Evolutionary conservation across 768 basidiomycete genomes (phyloP), one percentile per base, ranked within the genome.

Genomic region (Calocera viscosa): DNA sequence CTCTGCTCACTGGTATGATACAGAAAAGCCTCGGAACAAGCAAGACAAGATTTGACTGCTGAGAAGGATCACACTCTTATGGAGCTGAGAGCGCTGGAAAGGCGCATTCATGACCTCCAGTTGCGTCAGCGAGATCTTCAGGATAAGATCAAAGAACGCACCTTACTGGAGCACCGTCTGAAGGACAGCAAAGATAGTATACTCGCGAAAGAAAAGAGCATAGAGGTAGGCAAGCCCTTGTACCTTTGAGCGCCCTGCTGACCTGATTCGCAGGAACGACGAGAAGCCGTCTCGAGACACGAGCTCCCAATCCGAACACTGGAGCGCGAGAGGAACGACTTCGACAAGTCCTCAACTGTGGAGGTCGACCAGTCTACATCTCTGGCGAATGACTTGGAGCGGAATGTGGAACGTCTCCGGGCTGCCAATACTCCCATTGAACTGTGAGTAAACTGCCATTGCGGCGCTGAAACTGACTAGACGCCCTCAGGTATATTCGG

Each of bases 1-100:
- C 14, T 24, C 24, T n/a, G 19, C 32, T 28, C 3, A 47, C 65
- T 35, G 7, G 17, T 17, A 28, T 39, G 19, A 22, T 17, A 41
- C 69, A 91, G 89, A 32, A 87, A 86, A n/a, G 75, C 79, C 39
- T 80, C 81, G 69, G 88, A 90, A 49, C 81, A 84, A 65, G 86
- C 90, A 68, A 82, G 80, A 70, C 82, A 84, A 68, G 74, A 76
- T 19, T 73, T 91, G 26, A 75, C 76, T 68, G 77, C 77, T 1
- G 88, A 91, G 66, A 80, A 83, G 47, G 90, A 91, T 7, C 82
- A 83, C 22, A 83, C 84, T 72, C 79, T 80, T 53, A 78, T 76
- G 38, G 72, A 80, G 17, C 75, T 85, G 33, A 81, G 86, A 49
- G 78, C 78, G 0, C 75, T 82, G 26, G 87, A 91, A 71, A 82